Base-by-base conservation (phyloP, 2,329 filamentous ascomycete species). In the Colletotrichum sp. region DNA sequence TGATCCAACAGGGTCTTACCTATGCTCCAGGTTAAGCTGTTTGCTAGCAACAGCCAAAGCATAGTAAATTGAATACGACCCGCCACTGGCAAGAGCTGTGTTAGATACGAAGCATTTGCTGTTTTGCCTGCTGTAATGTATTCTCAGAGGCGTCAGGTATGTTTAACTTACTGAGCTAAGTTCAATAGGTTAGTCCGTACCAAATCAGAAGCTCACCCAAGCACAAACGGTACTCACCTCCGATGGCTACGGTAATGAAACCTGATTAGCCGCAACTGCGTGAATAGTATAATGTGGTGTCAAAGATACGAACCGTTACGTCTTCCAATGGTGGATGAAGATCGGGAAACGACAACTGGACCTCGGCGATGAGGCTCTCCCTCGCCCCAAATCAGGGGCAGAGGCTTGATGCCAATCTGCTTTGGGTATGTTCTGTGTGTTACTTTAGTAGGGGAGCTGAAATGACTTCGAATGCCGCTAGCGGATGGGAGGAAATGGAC, bases 31-130 rank as follows among this genome's bases (percentile, higher is more conserved):
- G 77, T 95, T 92, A 74, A 99, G 91, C 83, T 99, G 94, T 81
- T 96, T 96, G 83, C 95, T 97, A 26, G 96, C 96, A 78, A 99
- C 93, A 14, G 96, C 96, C 32, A 99, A 90, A 26, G 96, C 96
- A 83, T 98, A 96, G 87, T 99, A 99, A 78, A 98, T 96, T 77
- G 95, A 96, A 84, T 99, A 99, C 6, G 96, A 98, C 73, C 97
- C 96, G 78, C 97, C 96, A 52, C 85, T 87, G 63, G n/a, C 7
- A 34, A 26, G 14, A 64, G 43, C 12, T 21, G 36, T 21, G 18
- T 72, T 30, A 68, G 72, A 55, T 8, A 52, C 43, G 43, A 52
- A n/a, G 43, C 16, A n/a, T 52, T 52, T 21, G n/a, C 43, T 21
- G 6, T 52, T 52, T 10, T 52, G n/a, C 43, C 43, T 21, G 43